Evolutionary conservation across 257 asterid genomes (phyloP), one percentile per base, ranked within the genome.

Genomic region (Solanum dulcamara): DNA sequence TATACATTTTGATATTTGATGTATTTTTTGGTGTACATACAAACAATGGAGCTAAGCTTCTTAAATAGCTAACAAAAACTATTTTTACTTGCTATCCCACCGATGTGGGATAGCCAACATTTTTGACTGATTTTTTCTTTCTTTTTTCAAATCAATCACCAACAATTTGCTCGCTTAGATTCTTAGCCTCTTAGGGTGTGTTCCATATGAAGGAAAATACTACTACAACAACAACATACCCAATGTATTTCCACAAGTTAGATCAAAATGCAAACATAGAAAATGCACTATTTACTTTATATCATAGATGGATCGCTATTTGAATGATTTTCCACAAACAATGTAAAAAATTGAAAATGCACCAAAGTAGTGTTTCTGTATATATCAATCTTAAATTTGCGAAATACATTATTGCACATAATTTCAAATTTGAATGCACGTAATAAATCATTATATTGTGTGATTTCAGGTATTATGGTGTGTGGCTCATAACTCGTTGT

Each of bases 401-500:
- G 26, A 71, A 37, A 11, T 22, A 67, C 28, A n/a, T n/a, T 6
- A 13, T 38, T n/a, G 15, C 46, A 77, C 62, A 77, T 30, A 46
- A 46, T 26, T 77, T 77, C 40, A 46, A 46, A 46, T 30, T 77
- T 22, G 62, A 77, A 75, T 26, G 40, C 82, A 44, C 32, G 15
- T 44, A 26, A 75, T 44, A 7, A 46, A 44, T 26, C 62, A 26
- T 46, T 77, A 77, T 50, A 44, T 81, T 38, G 44, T 84, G 51
- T 57, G 32, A 67, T 74, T 84, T 80, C 92, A 95, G 98, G 92
- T 94, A 92, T 72, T 92, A 91, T 55, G 99, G 99, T 1, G 99
- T 94, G 84, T 95, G 98, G 99, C 93, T 96, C 62, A 92, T 96
- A 83, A 96, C 99, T 4, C 93, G 99, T 2, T 96, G 99, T 70